Percentiles rank a stretch among this genome's conserved stretches.
These are phyloP conservation scores for Macadamia integrifolia DNA, from an alignment of 164 flowering plant species.

Conservation along the genomic window DNA sequence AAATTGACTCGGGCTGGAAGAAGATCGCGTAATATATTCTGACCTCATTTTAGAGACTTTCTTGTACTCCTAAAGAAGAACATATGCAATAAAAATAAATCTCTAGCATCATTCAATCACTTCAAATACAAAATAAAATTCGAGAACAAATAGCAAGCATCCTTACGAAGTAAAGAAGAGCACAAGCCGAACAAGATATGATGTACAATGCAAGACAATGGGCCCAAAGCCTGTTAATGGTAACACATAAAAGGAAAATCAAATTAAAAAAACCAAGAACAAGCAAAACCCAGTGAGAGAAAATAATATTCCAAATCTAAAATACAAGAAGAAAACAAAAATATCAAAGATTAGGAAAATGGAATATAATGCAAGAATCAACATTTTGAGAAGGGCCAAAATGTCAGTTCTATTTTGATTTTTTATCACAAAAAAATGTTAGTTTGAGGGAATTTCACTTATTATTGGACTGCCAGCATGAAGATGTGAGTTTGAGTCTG, in stretches of 20 bases:
- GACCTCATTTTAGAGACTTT: slow-evolving; percentile 67
- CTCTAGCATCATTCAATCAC: neutral
- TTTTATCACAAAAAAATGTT: too few species aligned
- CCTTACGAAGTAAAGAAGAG: slow-evolving; percentile 91
- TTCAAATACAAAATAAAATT: slow-evolving; percentile 1
- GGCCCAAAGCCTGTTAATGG: slow-evolving; percentile 72
- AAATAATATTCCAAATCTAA: too few species aligned
- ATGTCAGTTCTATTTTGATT: too few species aligned
- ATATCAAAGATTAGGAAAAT: too few species aligned
- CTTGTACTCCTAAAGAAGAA: slow-evolving; percentile 58
- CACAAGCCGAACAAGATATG: slow-evolving; percentile 70
- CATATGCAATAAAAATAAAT: slow-evolving; percentile 4
- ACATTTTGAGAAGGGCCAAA: too few species aligned
- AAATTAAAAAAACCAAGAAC: too few species aligned
- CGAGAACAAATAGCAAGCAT: neutral
- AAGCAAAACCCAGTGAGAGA: too few species aligned
- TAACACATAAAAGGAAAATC: neutral
- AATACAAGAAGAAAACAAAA: too few species aligned
- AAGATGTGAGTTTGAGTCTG: too few species aligned
- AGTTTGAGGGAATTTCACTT: too few species aligned
- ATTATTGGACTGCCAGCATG: too few species aligned
- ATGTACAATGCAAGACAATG: slow-evolving; percentile 82
- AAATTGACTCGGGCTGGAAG: slow-evolving; percentile 69
- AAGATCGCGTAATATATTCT: slow-evolving; percentile 41
- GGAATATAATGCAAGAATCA: too few species aligned